Base-by-base conservation (phyloP, 345 rosid genomes). In the Capsella bursapastoris region DNA sequence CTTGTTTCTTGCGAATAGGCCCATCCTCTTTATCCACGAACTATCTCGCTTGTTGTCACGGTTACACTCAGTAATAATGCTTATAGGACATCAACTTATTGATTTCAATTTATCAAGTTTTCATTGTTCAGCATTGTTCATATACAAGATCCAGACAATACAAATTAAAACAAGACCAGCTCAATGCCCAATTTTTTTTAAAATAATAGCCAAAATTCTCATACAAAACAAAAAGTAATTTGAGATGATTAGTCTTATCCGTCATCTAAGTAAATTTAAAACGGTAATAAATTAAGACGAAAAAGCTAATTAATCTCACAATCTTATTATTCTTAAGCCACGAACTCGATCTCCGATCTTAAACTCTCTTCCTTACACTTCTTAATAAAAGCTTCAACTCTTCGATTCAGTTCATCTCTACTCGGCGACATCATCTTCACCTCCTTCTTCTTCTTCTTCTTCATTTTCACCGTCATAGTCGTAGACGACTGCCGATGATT, bases 301-400 rank as follows among this genome's bases (percentile, higher is more conserved):
- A 57, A 22, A n/a, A 7, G 38, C 60, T 56, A 56, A 49, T 49
- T 18, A 49, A 49, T 22, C 37, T 53, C 11, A 1, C 6, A 6
- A 32, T 32, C 37, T 22, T 22, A 34, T 34, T 34, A 7, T 34
- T 6, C 6, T 34, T 34, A 34, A 34, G 37, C 37, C 37, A 34
- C 37, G 1, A 34, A 34, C 37, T 34, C 37, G 1, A 74, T 79
- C 68, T 84, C 86, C 57, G 81, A 85, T 41, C 84, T 85, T 76
- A 86, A 37, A 3, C 96, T 82, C 81, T 90, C 92, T 25, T 88
- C 89, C 22, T 92, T 87, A 48, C 84, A 85, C 79, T 90, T 92
- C 64, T 64, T 87, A 6, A 92, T 92, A 64, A 92, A 92, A 71
- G 87, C 93, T 77, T 92, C 97, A 0, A 83, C 93, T 68, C 92